Evolutionary conservation across 495 filamentous ascomycete species (phyloP).

Genomic region (Acidomyces sp.): DNA sequence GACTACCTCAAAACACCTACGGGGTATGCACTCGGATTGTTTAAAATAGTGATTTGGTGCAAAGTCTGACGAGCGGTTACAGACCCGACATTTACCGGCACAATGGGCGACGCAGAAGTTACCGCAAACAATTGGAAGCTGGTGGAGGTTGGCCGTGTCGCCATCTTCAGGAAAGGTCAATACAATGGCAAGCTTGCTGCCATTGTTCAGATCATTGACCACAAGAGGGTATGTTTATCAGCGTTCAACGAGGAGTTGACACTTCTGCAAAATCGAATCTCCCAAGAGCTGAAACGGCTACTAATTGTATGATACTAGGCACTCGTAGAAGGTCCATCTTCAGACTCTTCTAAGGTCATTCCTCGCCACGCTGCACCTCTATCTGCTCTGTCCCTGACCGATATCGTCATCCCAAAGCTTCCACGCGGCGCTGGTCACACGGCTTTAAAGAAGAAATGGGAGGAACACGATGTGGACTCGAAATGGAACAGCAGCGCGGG

Average conservation of each 20-base stretch:
- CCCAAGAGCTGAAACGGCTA: background rate
- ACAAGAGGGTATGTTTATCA: constrained; percentile 82
- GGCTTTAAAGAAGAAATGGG: constrained; percentile 72
- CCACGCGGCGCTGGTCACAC: constrained; percentile 75
- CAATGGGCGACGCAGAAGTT: constrained; percentile 58
- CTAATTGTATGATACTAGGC: constrained; percentile 45
- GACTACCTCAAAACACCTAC: background rate
- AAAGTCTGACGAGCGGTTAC: background rate
- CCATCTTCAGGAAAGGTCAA: constrained; percentile 65
- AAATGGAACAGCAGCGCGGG: constrained; percentile 81
- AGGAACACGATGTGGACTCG: constrained; percentile 69
- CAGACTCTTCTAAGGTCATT: constrained; percentile 54
- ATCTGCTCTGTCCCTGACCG: constrained; percentile 71
- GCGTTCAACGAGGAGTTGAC: constrained; percentile 26
- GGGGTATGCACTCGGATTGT: no score
- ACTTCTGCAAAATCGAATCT: constrained; percentile 12
- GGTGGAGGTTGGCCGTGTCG: constrained; percentile 93
- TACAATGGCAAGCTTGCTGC: constrained; percentile 73
- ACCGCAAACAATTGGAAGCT: constrained; percentile 67
- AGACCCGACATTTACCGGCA: constrained; percentile 18
- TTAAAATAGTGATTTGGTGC: no score
- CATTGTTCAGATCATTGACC: constrained; percentile 98
- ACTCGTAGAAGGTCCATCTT: constrained; percentile 83
- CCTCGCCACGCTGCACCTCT: constrained; percentile 74
- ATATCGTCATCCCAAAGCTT: constrained; percentile 75